These are phyloP conservation scores for Dendrobium catenatum DNA, from an alignment of 106 monocot species.

Conservation along the genomic window DNA sequence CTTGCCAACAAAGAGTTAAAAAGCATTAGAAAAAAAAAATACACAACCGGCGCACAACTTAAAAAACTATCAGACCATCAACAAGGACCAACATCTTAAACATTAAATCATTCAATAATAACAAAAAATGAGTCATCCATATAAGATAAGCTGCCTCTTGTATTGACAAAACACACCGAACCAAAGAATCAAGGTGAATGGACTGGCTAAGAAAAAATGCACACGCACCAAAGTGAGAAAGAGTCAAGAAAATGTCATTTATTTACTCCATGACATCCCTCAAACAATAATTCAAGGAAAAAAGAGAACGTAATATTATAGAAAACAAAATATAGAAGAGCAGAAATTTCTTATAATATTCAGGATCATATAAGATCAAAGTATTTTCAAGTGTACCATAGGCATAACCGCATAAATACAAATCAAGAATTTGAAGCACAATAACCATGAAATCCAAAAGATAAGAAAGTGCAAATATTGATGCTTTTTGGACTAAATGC, in stretches of 20 bases:
- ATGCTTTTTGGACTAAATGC: background rate
- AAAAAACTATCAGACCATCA: background rate
- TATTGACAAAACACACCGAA: no score
- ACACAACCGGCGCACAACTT: background rate
- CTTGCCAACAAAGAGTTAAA: background rate
- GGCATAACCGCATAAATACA: background rate
- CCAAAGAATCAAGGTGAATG: no score
- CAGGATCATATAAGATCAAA: background rate
- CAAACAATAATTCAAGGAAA: background rate
- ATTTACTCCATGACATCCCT: background rate
- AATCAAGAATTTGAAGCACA: background rate
- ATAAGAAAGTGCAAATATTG: background rate
- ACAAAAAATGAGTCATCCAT: background rate
- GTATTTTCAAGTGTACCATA: background rate
- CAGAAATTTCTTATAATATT: background rate
- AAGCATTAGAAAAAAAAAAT: background rate
- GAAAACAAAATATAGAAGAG: background rate
- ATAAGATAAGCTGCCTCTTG: background rate
- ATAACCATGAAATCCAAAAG: background rate
- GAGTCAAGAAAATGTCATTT: background rate
- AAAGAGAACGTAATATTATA: background rate
- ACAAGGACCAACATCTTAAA: background rate
- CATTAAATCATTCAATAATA: background rate
- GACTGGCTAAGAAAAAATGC: background rate
- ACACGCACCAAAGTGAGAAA: background rate